These are phyloP conservation scores for Fomitopsis schrenkii DNA, from an alignment of 1,284 basidiomycete species.

Conservation along the genomic window DNA sequence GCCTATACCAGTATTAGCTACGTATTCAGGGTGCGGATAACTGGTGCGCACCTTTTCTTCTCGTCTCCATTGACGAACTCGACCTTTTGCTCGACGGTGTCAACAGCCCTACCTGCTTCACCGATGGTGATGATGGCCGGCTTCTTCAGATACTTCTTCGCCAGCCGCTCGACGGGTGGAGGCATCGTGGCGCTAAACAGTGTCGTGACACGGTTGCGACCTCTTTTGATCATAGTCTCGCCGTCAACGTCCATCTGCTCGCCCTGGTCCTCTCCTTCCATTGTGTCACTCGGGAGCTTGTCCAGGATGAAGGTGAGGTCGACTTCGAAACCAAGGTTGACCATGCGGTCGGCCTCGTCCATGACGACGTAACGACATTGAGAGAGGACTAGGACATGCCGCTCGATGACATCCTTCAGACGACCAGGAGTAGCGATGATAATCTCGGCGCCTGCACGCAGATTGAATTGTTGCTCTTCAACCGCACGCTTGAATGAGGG, in stretches of 20 bases:
- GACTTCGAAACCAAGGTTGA: slow-evolving; percentile 94
- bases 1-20: slow-evolving; percentile 40
- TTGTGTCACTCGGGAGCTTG: slow-evolving; percentile 80
- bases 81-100: slow-evolving; percentile 95
- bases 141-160: slow-evolving; percentile 88
- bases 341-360: slow-evolving; percentile 99
- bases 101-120: slow-evolving; percentile 95
- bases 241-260: slow-evolving; percentile 65
- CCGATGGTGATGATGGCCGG: slow-evolving; percentile 97
- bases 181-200: slow-evolving; percentile 99
- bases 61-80: slow-evolving; percentile 94
- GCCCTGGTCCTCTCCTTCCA: slow-evolving; percentile 78
- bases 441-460: slow-evolving; percentile 95
- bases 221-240: slow-evolving; percentile 63
- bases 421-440: slow-evolving; percentile 98
- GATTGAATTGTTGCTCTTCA: slow-evolving; percentile 95
- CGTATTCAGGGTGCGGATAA: neutral
- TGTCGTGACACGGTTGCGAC: slow-evolving; percentile 83
- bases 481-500: slow-evolving; percentile 61
- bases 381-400: slow-evolving; percentile 90
- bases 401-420: slow-evolving; percentile 95
- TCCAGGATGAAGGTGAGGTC: slow-evolving; percentile 96
- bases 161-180: slow-evolving; percentile 88
- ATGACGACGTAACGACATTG: slow-evolving; percentile 98
- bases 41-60: slow-evolving; percentile 77